phyloP scores from a whole-genome alignment of 2,329 filamentous ascomycete genomes.

The Alternaria brassicicola region DNA sequence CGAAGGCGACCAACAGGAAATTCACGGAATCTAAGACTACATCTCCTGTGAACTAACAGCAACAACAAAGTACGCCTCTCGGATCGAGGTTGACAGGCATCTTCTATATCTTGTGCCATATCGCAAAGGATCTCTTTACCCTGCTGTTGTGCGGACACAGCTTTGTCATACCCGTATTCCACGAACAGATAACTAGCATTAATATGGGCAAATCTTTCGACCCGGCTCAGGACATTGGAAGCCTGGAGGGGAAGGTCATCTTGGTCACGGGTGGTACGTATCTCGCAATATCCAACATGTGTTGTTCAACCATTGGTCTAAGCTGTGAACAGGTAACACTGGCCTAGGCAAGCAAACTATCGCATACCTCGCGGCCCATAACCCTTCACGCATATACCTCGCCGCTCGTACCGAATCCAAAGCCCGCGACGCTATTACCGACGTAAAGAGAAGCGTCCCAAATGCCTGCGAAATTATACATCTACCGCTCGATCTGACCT shows the following conservation, averaged over 20 bases:
- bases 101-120: constrained; percentile 4
- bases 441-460: constrained; percentile 47
- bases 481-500: constrained; percentile 52
- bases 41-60: neutral
- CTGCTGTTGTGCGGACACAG: constrained; percentile 9
- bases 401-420: constrained; percentile 53
- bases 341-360: constrained; percentile 57
- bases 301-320: neutral
- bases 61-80: neutral
- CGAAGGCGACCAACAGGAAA: neutral
- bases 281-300: neutral
- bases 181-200: constrained; percentile 11
- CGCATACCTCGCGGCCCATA: constrained; percentile 52
- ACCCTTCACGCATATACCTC: constrained; percentile 55
- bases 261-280: constrained; percentile 45
- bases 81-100: neutral
- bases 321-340: constrained; percentile 46
- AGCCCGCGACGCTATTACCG: constrained; percentile 49
- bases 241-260: constrained; percentile 42
- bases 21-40: neutral
- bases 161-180: constrained; percentile 15
- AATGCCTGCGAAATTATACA: constrained; percentile 45
- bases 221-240: constrained; percentile 32
- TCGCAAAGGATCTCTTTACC: constrained; percentile 1
- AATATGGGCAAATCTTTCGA: constrained; percentile 32